These are phyloP conservation scores for Pholiota adiposa DNA, from an alignment of 1,284 basidiomycete species.

Conservation along the genomic window DNA sequence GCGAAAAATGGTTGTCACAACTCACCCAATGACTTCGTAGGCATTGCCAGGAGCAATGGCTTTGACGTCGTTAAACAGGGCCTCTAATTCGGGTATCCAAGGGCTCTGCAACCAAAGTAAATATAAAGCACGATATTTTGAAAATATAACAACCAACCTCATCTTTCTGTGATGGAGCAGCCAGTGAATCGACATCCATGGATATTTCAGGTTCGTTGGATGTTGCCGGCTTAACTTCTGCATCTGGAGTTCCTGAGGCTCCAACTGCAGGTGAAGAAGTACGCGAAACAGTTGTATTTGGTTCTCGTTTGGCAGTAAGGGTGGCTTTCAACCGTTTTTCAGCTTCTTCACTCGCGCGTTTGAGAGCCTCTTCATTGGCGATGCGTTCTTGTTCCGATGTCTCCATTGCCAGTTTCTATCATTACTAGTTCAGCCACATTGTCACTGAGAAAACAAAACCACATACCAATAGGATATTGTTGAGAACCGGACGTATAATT, in stretches of 20 bases:
- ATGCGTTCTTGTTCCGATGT: conserved; percentile 68
- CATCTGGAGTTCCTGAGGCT: conserved; percentile 31
- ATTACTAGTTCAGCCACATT: conserved; percentile 10
- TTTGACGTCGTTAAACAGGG: conserved; percentile 72
- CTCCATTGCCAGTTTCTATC: conserved; percentile 57
- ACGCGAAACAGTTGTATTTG: conserved; percentile 55
- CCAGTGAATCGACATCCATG: conserved; percentile 53
- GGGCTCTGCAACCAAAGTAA: conserved; percentile 52
- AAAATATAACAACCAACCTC: conserved; percentile 37
- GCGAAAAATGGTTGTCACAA: conserved; percentile 3
- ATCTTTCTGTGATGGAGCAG: conserved; percentile 27
- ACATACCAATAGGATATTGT: conserved; percentile 64
- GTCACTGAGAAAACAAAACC: conserved; percentile 4
- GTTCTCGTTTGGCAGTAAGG: conserved; percentile 75
- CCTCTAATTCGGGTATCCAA: conserved; percentile 75
- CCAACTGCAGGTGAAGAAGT: conserved; percentile 61
- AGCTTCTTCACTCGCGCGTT: conserved; percentile 49
- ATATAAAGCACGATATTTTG: not conserved
- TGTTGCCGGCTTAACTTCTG: conserved; percentile 32
- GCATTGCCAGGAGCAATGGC: conserved; percentile 69
- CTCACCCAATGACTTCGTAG: conserved; percentile 74
- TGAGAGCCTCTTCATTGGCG: conserved; percentile 62
- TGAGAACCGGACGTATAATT: conserved; percentile 83
- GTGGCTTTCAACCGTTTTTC: conserved; percentile 79
- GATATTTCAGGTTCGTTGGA: conserved; percentile 47